Evolutionary conservation across 1,284 basidiomycete species (phyloP).

Genomic region (Trichosporon ovoides): DNA sequence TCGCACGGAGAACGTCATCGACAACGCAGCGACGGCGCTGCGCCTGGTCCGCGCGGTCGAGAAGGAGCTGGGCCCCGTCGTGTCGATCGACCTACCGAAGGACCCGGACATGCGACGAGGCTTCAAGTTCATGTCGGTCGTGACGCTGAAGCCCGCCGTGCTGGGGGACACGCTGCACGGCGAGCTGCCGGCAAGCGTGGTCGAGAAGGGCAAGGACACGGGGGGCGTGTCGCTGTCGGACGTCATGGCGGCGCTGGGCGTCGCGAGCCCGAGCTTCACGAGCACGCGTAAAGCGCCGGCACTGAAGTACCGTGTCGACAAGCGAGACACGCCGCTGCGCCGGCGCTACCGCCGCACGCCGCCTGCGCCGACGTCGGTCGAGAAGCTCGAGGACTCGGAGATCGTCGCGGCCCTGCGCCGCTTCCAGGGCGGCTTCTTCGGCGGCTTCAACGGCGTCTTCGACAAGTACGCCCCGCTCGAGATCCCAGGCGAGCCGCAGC

Average conservation of each 20-base stretch:
- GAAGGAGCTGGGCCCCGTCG: conserved; percentile 25
- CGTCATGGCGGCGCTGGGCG: conserved; percentile 3
- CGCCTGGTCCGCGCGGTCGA: conserved; percentile 33
- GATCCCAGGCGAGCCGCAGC: neutral
- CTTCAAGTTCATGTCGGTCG: conserved; percentile 20
- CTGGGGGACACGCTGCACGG: conserved; percentile 23
- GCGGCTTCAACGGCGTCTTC: conserved; percentile 34
- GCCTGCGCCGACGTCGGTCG: neutral
- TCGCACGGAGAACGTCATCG: conserved; percentile 17
- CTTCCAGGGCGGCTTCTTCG: conserved; percentile 31
- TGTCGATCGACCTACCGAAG: conserved; percentile 24
- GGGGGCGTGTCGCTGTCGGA: conserved; percentile 9
- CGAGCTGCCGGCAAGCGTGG: conserved; percentile 29
- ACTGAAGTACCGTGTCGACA: conserved; percentile 21
- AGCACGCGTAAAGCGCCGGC: neutral
- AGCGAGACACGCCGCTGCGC: conserved; percentile 2
- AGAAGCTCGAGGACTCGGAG: conserved; percentile 23
- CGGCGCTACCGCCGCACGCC: neutral
- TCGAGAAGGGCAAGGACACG: neutral
- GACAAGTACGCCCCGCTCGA: conserved; percentile 18
- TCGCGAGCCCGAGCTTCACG: neutral
- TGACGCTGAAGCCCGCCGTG: conserved; percentile 27
- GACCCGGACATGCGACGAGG: conserved; percentile 24
- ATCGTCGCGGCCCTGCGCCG: conserved; percentile 24
- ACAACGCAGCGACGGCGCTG: conserved; percentile 25